A percentile compares a stretch with the other conserved stretches of the same genome.
phyloP scores from a whole-genome alignment of 2,329 filamentous ascomycete genomes.

The Teratosphaeriaceae sp. region DNA sequence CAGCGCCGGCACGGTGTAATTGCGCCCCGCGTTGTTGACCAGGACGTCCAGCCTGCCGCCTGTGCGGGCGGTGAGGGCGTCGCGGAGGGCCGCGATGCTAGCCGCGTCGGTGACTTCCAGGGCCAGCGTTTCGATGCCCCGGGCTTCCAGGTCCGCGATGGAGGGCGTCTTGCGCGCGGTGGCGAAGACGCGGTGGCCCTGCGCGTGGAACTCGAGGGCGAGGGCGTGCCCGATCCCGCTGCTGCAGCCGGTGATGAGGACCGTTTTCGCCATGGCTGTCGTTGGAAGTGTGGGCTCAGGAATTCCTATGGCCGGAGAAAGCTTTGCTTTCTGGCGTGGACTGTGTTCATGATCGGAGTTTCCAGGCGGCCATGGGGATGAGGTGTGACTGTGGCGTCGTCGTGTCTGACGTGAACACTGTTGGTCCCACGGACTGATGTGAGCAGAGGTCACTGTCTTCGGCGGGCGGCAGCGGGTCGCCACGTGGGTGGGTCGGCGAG shows the following conservation, averaged over 20 bases:
- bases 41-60: constrained; percentile 39
- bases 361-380: no score
- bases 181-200: constrained; percentile 51
- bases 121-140: constrained; percentile 48
- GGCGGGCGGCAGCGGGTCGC: no score
- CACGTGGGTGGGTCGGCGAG: no score
- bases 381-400: no score
- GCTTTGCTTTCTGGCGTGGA: background rate
- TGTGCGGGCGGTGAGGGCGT: constrained; percentile 38
- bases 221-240: constrained; percentile 55
- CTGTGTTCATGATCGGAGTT: background rate
- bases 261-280: constrained; percentile 16
- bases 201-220: constrained; percentile 49
- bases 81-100: constrained; percentile 43
- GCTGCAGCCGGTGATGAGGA: constrained; percentile 36
- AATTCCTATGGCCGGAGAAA: no score
- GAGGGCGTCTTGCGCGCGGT: constrained; percentile 48
- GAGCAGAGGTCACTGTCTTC: no score
- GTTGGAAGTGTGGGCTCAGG: background rate
- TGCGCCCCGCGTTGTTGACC: constrained; percentile 47
- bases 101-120: constrained; percentile 47
- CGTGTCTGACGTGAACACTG: no score
- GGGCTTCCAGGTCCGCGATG: constrained; percentile 43
- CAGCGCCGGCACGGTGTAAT: constrained; percentile 50
- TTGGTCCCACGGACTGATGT: no score